Evolutionary conservation across 2,329 filamentous ascomycete species (phyloP), one percentile per base, ranked within the genome.

Genomic region (Monilinia fructicola): DNA sequence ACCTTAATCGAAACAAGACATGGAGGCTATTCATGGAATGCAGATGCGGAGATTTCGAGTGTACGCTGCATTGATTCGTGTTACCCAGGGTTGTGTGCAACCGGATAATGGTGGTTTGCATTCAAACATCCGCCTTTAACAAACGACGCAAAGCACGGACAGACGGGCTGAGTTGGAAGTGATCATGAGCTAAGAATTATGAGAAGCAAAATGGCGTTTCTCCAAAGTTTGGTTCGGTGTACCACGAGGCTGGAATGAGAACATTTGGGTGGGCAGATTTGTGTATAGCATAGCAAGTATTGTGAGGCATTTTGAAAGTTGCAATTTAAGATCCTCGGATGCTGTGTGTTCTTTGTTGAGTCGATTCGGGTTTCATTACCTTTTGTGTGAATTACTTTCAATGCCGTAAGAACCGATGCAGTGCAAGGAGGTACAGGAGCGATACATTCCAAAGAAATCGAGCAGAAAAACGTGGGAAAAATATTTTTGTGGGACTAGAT

Each of bases 381-480:
- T 38, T 7, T 58, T 46, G 26, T 23, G 26, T 46, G 16, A 64
- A 46, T 26, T 48, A 31, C 26, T 46, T n/a, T 31, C 18, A 58
- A 58, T 46, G 26, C 2, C 31, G 44, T 12, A 60, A 26, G 58
- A 50, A 48, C 58, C 44, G 31, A 63, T 63, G 60, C 9, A 6
- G 60, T 63, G 60, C 21, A 12, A 50, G 11, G 42, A 28, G 42
- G 6, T 26, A 55, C 40, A 38, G 11, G 16, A 35, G 28, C 56
- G 16, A 11, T 58, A 54, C 10, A 42, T 53, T 52, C 16, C 6
- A 40, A 40, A 42, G 28, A 60, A 58, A 65, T 65, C 54, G 54
- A 60, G 54, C 35, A 59, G 54, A 60, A 65, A 65, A 65, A 65
- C 63, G 63, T 65, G 63, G 63, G 44, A 38, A 26, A 14, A 28